Evolutionary conservation across 2,329 filamentous ascomycete genomes (phyloP).

Genomic region (Elsinoe fawcettii): DNA sequence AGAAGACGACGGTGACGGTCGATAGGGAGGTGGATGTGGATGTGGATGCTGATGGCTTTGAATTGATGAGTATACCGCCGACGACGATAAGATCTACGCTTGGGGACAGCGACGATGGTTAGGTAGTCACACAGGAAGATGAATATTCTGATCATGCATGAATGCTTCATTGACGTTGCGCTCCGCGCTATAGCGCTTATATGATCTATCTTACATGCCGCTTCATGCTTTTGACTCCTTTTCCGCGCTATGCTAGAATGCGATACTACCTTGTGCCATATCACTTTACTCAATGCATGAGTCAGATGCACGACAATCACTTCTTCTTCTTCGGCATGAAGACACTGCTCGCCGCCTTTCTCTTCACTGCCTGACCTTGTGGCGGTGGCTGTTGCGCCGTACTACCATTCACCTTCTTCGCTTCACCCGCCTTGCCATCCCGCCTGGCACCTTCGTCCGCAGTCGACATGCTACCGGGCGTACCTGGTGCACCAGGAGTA

Average conservation of each 20-base stretch:
- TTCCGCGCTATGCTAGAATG: background rate
- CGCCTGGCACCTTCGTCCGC: slow-evolving; percentile 14
- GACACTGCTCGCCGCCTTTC: slow-evolving; percentile 23
- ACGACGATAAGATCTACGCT: background rate
- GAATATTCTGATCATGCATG: background rate
- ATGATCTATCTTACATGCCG: background rate
- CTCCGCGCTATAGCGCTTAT: background rate
- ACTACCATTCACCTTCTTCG: slow-evolving; percentile 15
- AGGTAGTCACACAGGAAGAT: too few species aligned
- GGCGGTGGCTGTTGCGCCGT: background rate
- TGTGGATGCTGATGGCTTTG: background rate
- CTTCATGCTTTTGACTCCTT: background rate
- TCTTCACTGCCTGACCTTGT: slow-evolving; percentile 18
- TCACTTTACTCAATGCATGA: background rate
- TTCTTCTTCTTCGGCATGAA: slow-evolving; percentile 24
- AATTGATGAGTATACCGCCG: background rate
- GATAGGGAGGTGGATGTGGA: background rate
- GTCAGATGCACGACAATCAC: background rate
- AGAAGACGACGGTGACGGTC: background rate
- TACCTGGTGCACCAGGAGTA: background rate
- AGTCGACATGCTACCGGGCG: slow-evolving; percentile 11
- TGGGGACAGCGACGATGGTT: background rate
- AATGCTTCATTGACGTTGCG: background rate
- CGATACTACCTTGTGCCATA: background rate
- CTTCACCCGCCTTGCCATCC: slow-evolving; percentile 25